These are phyloP conservation scores for Erodium texanum DNA, from an alignment of 441 rosid genomes.

Conservation along the genomic window DNA sequence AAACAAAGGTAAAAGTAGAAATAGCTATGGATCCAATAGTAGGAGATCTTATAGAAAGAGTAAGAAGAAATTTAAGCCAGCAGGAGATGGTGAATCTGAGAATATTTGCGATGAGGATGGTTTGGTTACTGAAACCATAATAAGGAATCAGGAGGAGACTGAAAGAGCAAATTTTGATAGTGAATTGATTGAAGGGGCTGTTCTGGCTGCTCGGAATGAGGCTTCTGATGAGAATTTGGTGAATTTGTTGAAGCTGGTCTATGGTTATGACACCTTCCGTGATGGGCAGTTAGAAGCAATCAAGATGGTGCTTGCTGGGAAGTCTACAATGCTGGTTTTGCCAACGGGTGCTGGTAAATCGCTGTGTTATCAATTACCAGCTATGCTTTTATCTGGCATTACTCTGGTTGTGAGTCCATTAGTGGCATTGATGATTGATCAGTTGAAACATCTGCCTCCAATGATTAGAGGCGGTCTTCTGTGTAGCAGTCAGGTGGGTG, in stretches of 20 bases:
- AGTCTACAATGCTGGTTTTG: slow-evolving; percentile 71
- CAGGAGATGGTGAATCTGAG: slow-evolving; percentile 13
- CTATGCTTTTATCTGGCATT: slow-evolving; percentile 63
- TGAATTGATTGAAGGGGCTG: slow-evolving; percentile 38
- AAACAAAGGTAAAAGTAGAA: slow-evolving; percentile 25
- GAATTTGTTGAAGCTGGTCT: slow-evolving; percentile 54
- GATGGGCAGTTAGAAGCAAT: slow-evolving; percentile 77
- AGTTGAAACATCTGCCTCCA: slow-evolving; percentile 73
- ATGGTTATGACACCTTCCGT: slow-evolving; percentile 67
- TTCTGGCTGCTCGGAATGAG: slow-evolving; percentile 38
- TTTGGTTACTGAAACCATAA: slow-evolving; percentile 30
- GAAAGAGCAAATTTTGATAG: slow-evolving; percentile 14
- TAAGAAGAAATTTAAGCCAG: slow-evolving; percentile 30
- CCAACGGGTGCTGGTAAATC: slow-evolving; percentile 95
- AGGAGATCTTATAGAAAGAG: slow-evolving; percentile 36
- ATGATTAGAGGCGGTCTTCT: slow-evolving; percentile 58
- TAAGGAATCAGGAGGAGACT: slow-evolving; percentile 19
- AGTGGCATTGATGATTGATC: slow-evolving; percentile 92
- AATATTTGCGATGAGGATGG: slow-evolving; percentile 35
- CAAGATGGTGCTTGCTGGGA: slow-evolving; percentile 53
- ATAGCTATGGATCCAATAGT: slow-evolving; percentile 21
- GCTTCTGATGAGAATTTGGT: slow-evolving; percentile 59
- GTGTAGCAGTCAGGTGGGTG: slow-evolving; percentile 64
- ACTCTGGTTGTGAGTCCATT: slow-evolving; percentile 85
- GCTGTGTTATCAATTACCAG: slow-evolving; percentile 84